Percentiles rank a stretch among this genome's conserved stretches.
These are phyloP conservation scores for Collybia mongolica DNA, from an alignment of 768 basidiomycete species.

Conservation along the genomic window DNA sequence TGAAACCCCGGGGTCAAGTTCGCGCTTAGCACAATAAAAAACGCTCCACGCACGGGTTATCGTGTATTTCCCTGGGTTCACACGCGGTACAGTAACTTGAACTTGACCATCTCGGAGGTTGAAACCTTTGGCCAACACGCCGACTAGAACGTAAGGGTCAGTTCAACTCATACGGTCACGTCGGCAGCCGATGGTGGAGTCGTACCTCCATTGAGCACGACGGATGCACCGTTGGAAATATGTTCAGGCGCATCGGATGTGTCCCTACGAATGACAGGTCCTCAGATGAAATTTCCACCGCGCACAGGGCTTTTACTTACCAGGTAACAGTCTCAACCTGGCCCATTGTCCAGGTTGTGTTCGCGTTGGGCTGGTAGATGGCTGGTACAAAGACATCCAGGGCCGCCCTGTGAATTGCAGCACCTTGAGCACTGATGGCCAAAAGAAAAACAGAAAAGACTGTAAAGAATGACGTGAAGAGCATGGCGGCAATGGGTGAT, in stretches of 20 bases:
- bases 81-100: constrained; percentile 34
- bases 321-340: constrained; percentile 24
- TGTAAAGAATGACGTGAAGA: constrained; percentile 21
- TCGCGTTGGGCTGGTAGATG: constrained; percentile 24
- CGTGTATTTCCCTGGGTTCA: constrained; percentile 30
- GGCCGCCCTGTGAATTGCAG: constrained; percentile 18
- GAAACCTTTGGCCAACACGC: constrained; percentile 33
- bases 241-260: constrained; percentile 33
- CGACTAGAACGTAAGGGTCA: constrained; percentile 16
- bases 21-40: neutral
- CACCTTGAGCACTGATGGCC: constrained; percentile 17
- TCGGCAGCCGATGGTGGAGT: neutral
- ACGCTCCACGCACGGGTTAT: constrained; percentile 38
- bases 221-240: constrained; percentile 40
- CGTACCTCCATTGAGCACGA: constrained; percentile 30
- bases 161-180: neutral
- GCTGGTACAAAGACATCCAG: constrained; percentile 29
- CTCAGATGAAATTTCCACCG: neutral
- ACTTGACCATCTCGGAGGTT: constrained; percentile 31
- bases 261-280: constrained; percentile 26
- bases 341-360: constrained; percentile 27
- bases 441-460: constrained; percentile 23
- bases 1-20: constrained; percentile 13
- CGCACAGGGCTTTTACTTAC: constrained; percentile 15
- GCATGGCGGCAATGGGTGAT: constrained; percentile 15